A percentile compares a stretch with the other conserved stretches of the same genome.
Conservation (phyloP, 2,329 filamentous ascomycete species). For the Clarireedia homoeocarpa region DNA sequence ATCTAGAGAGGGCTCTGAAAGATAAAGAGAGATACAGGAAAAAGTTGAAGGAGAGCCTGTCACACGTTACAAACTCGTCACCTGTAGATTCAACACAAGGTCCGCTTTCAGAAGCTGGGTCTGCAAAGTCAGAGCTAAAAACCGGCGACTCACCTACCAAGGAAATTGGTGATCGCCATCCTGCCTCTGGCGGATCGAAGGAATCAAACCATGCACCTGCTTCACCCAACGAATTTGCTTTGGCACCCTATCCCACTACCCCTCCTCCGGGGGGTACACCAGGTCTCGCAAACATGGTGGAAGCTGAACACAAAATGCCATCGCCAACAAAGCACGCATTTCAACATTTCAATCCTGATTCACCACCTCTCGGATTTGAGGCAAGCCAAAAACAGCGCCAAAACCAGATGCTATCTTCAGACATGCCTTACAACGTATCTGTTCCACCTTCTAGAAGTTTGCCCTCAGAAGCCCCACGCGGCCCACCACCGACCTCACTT, state of each 20-base stretch:
- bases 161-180: constrained; percentile 16
- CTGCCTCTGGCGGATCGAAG: constrained; percentile 23
- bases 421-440: constrained; percentile 42
- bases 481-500: constrained; percentile 24
- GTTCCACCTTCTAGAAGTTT: constrained; percentile 50
- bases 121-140: constrained; percentile 17
- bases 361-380: constrained; percentile 26
- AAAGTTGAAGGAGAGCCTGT: constrained; percentile 71
- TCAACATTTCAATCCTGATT: constrained; percentile 42
- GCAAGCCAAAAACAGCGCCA: constrained; percentile 37
- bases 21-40: constrained; percentile 92
- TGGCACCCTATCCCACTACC: constrained; percentile 59
- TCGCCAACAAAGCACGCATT: constrained; percentile 52
- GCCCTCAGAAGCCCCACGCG: constrained; percentile 34
- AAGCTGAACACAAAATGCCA: constrained; percentile 52
- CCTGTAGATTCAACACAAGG: constrained; percentile 27
- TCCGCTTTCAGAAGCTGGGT: constrained; percentile 22
- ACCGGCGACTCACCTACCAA: constrained; percentile 10
- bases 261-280: constrained; percentile 45
- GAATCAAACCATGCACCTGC: constrained; percentile 26
- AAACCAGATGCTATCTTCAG: constrained; percentile 35
- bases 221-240: constrained; percentile 50
- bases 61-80: constrained; percentile 29
- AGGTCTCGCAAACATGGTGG: constrained; percentile 34
- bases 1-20: constrained; percentile 81